Conservation (phyloP, 805 yeast species). For the Ogataea haglerorum region DNA sequence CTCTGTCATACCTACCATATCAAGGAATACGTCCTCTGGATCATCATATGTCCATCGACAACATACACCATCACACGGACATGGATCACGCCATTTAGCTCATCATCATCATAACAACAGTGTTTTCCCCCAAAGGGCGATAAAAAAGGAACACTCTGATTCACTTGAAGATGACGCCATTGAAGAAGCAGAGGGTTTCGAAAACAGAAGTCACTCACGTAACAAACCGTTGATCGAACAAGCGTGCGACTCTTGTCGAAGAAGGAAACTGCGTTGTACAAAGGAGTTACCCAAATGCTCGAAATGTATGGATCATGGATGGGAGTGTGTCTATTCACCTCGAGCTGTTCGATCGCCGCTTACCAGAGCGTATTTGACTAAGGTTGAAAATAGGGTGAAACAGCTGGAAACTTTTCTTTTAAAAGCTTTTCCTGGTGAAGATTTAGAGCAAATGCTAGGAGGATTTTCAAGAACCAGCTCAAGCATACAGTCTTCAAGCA, state of each 20-base stretch:
- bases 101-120: conserved; percentile 16
- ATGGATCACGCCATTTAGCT: conserved; percentile 20
- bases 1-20: neutral
- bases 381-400: conserved; percentile 58
- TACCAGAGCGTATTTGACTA: conserved; percentile 76
- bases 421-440: conserved; percentile 43
- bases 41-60: conserved; percentile 23
- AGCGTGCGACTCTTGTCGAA: conserved; percentile 81
- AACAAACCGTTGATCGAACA: conserved; percentile 40
- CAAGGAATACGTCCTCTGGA: conserved; percentile 9
- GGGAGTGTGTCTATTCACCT: conserved; percentile 80
- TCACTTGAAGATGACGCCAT: conserved; percentile 1
- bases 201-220: neutral
- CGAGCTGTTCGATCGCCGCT: conserved; percentile 74
- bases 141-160: conserved; percentile 4
- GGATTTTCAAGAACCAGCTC: conserved; percentile 17
- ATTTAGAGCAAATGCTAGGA: conserved; percentile 37
- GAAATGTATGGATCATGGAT: conserved; percentile 66
- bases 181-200: neutral
- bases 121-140: conserved; percentile 11
- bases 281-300: conserved; percentile 74
- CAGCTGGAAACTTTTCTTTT: conserved; percentile 43
- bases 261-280: conserved; percentile 75
- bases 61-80: conserved; percentile 21
- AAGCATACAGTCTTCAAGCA: conserved; percentile 9